phyloP scores from a whole-genome alignment of 2,329 filamentous ascomycete species.

The Paracoccidioides brasiliensis region DNA sequence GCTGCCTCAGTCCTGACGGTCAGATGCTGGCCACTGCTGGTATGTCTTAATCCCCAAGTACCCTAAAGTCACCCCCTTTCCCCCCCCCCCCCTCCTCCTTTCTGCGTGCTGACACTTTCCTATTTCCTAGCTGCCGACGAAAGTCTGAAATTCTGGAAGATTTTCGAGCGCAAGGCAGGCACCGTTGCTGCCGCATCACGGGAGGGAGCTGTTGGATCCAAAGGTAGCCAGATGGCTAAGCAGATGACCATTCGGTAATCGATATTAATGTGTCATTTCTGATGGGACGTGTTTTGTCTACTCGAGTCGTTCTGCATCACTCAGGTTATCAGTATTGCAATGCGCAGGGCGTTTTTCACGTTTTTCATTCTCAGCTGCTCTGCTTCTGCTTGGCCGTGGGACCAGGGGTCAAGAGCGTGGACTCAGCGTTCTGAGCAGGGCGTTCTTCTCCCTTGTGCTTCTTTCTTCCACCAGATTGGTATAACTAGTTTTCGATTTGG shows the following conservation, averaged over 20 bases:
- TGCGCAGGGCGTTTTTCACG: background rate
- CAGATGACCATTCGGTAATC: slow-evolving; percentile 80
- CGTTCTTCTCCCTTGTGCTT: background rate
- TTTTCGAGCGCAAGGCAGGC: slow-evolving; percentile 96
- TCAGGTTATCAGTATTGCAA: background rate
- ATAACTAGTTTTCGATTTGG: no score
- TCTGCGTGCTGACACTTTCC: slow-evolving; percentile 14
- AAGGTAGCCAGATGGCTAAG: slow-evolving; percentile 72
- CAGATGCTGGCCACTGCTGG: slow-evolving; percentile 94
- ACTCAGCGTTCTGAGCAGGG: background rate
- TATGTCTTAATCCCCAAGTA: slow-evolving; percentile 30
- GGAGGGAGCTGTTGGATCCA: slow-evolving; percentile 55
- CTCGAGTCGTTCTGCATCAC: background rate
- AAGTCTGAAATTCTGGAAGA: slow-evolving; percentile 99
- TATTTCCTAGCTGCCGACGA: slow-evolving; percentile 68
- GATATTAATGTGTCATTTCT: background rate
- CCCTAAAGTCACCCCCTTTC: background rate
- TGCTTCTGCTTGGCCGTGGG: no score
- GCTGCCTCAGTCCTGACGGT: slow-evolving; percentile 89
- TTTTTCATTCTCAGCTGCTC: background rate
- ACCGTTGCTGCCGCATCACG: slow-evolving; percentile 49
- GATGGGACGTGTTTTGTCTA: slow-evolving; percentile 2
- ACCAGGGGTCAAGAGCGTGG: background rate
- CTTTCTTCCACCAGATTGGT: no score
- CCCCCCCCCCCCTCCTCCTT: background rate